Evolutionary conservation across 108 stramenopile genomes (phyloP).

Genomic region (Cyclotella sp.): DNA sequence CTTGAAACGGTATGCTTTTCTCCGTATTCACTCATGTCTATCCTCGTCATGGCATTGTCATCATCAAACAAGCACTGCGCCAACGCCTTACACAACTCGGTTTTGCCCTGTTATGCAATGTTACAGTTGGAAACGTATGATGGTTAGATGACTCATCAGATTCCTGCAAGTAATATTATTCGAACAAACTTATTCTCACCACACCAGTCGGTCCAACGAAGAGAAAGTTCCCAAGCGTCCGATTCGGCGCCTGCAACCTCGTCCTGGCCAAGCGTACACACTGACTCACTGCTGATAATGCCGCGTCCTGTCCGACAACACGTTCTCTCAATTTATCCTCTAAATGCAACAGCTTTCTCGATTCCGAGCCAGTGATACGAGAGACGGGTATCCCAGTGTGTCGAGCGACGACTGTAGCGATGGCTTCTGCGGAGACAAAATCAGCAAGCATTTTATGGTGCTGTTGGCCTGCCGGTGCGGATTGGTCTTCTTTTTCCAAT

Average conservation of each 20-base stretch:
- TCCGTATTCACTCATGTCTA: conserved; percentile 91
- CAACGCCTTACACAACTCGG: conserved; percentile 90
- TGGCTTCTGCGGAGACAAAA: conserved; percentile 77
- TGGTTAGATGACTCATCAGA: too few species aligned
- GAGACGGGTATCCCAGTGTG: conserved; percentile 88
- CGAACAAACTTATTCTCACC: background rate
- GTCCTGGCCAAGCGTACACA: conserved; percentile 89
- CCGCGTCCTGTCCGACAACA: conserved; percentile 93
- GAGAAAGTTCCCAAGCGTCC: conserved; percentile 89
- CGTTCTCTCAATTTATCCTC: conserved; percentile 83
- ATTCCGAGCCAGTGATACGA: conserved; percentile 83
- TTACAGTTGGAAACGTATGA: too few species aligned
- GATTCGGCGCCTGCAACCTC: conserved; percentile 83
- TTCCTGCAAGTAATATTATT: background rate
- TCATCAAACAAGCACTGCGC: conserved; percentile 92
- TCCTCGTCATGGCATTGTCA: conserved; percentile 90
- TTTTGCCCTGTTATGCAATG: conserved; percentile 83
- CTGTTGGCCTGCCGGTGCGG: conserved; percentile 19
- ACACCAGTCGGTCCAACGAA: conserved; percentile 53
- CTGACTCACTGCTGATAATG: conserved; percentile 83
- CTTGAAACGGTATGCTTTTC: conserved; percentile 87
- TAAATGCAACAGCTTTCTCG: conserved; percentile 84
- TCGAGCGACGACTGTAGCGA: conserved; percentile 80
- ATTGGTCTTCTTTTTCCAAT: conserved; percentile 38
- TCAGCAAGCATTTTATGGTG: conserved; percentile 69